A percentile compares a stretch with the other conserved stretches of the same genome.
Conservation (phyloP, 2,329 filamentous ascomycete species). For the Trichoderma oligosporum region DNA sequence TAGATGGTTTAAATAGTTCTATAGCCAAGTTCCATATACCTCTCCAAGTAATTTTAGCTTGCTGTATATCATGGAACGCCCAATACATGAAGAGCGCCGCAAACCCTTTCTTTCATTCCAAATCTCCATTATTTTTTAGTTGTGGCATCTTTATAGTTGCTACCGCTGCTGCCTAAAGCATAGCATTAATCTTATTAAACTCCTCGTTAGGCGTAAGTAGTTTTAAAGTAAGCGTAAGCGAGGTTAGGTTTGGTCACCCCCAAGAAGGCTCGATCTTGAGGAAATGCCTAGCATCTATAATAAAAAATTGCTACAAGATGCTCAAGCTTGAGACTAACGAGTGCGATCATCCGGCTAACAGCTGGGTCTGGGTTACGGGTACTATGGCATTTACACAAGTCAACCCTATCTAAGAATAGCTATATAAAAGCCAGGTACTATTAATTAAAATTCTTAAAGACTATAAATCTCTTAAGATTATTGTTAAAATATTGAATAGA, state of each 20-base stretch:
- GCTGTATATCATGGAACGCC: neutral
- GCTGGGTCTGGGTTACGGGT: constrained; percentile 24
- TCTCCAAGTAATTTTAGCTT: constrained; percentile 21
- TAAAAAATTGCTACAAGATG: constrained; percentile 30
- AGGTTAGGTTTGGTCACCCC: constrained; percentile 28
- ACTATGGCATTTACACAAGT: neutral
- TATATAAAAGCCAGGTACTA: neutral
- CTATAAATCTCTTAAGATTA: constrained; percentile 6
- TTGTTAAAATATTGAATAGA: neutral
- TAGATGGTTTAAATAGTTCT: neutral
- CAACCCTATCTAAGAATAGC: neutral
- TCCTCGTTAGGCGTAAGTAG: constrained; percentile 23
- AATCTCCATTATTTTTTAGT: constrained; percentile 32
- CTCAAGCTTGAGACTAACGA: constrained; percentile 30
- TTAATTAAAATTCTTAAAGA: constrained; percentile 12
- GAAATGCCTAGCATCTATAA: constrained; percentile 30
- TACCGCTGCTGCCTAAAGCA: constrained; percentile 28
- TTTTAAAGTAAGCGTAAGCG: constrained; percentile 29
- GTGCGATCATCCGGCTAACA: constrained; percentile 27
- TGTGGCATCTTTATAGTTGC: constrained; percentile 30
- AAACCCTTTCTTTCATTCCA: constrained; percentile 30
- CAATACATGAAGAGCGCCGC: constrained; percentile 27
- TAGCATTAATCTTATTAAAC: constrained; percentile 21
- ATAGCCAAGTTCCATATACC: constrained; percentile 19
- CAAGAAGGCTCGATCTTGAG: constrained; percentile 19